These are phyloP conservation scores for Hirschioporus abietinus DNA, from an alignment of 768 basidiomycete genomes.

Conservation along the genomic window DNA sequence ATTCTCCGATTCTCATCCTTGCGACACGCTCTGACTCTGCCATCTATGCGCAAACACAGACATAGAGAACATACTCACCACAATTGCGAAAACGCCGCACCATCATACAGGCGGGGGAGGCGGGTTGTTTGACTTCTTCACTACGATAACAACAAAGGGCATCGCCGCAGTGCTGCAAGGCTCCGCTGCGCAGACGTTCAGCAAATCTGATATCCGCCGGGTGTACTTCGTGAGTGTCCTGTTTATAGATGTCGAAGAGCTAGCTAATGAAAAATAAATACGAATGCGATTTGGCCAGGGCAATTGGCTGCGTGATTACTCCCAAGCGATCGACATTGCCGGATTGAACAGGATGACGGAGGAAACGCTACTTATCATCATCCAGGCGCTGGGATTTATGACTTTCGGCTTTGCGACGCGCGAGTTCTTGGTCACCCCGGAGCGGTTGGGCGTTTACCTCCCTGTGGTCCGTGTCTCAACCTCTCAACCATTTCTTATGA, in stretches of 20 bases:
- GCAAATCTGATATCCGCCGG: constrained; percentile 57
- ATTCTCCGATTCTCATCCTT: constrained; percentile 52
- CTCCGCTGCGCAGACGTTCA: constrained; percentile 46
- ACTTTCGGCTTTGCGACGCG: constrained; percentile 60
- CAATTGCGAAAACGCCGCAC: constrained; percentile 52
- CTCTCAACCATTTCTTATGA: background rate
- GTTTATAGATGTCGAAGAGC: background rate
- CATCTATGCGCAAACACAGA: constrained; percentile 26
- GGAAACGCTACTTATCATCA: constrained; percentile 56
- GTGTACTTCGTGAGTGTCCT: constrained; percentile 51
- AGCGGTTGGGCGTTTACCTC: constrained; percentile 69
- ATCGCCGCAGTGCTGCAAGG: background rate
- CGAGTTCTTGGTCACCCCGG: constrained; percentile 67
- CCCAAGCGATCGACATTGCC: constrained; percentile 67
- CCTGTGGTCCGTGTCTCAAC: constrained; percentile 43
- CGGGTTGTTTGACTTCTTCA: constrained; percentile 41
- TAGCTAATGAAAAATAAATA: background rate
- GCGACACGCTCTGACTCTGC: no score
- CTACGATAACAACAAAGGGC: background rate
- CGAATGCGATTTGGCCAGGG: constrained; percentile 32
- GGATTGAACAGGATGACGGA: constrained; percentile 60
- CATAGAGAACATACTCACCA: constrained; percentile 62
- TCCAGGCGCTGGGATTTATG: constrained; percentile 56
- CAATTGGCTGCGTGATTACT: constrained; percentile 70
- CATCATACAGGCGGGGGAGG: constrained; percentile 31